Conservation (phyloP, 495 filamentous ascomycete genomes). For the Hyaloscypha hepaticicola region DNA sequence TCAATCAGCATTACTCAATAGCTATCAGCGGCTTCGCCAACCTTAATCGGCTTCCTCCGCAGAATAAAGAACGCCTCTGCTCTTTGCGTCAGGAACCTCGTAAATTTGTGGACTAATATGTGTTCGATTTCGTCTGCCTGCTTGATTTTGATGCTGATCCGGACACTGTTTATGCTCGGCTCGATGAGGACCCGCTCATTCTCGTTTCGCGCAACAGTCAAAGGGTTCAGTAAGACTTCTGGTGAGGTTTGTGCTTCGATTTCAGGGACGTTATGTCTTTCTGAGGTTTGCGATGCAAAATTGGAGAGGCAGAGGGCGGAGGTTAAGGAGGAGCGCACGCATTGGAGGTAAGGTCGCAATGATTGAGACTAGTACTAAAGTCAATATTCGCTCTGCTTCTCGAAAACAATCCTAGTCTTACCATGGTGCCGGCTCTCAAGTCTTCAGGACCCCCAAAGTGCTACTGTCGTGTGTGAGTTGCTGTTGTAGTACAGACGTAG, state of each 20-base stretch:
- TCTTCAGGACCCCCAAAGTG: slow-evolving; percentile 7
- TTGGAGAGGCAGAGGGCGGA: slow-evolving; percentile 94
- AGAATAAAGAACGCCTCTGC: slow-evolving; percentile 98
- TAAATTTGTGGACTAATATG: slow-evolving; percentile 97
- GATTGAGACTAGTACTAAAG: slow-evolving; percentile 79
- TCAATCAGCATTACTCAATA: slow-evolving; percentile 14
- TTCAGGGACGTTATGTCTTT: slow-evolving; percentile 97
- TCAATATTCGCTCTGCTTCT: background rate
- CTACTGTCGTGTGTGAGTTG: slow-evolving; percentile 6
- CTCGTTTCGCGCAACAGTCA: slow-evolving; percentile 87
- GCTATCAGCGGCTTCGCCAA: slow-evolving; percentile 36
- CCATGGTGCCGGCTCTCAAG: slow-evolving; percentile 19
- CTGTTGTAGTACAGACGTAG: slow-evolving; percentile 24
- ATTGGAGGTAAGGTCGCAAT: slow-evolving; percentile 94
- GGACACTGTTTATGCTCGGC: slow-evolving; percentile 91
- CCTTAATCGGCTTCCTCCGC: slow-evolving; percentile 91
- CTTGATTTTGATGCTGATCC: slow-evolving; percentile 97
- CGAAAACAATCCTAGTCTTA: background rate
- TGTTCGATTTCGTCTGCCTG: slow-evolving; percentile 99
- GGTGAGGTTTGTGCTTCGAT: slow-evolving; percentile 90
- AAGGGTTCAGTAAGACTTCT: slow-evolving; percentile 90
- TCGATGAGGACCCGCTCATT: slow-evolving; percentile 93
- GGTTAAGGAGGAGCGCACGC: slow-evolving; percentile 89
- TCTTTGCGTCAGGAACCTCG: slow-evolving; percentile 89
- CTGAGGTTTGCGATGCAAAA: slow-evolving; percentile 93